These are phyloP conservation scores for Juglanconis oblonga DNA, from an alignment of 2,329 filamentous ascomycete genomes.

Conservation along the genomic window DNA sequence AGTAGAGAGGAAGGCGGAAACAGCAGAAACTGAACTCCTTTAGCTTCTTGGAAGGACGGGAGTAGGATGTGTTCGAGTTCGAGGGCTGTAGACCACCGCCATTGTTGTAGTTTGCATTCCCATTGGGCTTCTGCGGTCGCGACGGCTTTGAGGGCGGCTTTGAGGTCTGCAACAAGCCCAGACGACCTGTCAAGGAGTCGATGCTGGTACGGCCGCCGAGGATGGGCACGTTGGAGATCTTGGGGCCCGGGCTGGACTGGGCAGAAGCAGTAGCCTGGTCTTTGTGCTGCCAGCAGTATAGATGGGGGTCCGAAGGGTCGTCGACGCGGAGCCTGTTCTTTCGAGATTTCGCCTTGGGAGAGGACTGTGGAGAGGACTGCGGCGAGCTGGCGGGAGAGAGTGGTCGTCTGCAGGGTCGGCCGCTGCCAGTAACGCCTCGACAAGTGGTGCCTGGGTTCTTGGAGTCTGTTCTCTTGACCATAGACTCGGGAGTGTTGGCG, in stretches of 20 bases:
- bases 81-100: conserved; percentile 20
- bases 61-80: conserved; percentile 15
- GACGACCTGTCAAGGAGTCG: conserved; percentile 78
- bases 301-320: conserved; percentile 55
- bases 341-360: conserved; percentile 31
- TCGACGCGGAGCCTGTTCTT: conserved; percentile 34
- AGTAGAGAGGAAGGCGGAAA: conserved; percentile 43
- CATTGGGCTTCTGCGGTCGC: conserved; percentile 12
- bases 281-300: conserved; percentile 94
- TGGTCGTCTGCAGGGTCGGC: conserved; percentile 77
- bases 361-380: not conserved
- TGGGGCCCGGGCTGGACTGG: conserved; percentile 43
- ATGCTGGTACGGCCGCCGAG: conserved; percentile 71
- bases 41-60: conserved; percentile 26
- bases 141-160: conserved; percentile 30
- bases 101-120: conserved; percentile 12
- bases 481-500: conserved; percentile 74
- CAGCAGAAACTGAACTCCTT: conserved; percentile 44
- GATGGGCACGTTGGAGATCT: conserved; percentile 46
- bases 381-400: conserved; percentile 33
- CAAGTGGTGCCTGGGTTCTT: conserved; percentile 82
- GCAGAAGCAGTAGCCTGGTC: conserved; percentile 66
- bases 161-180: conserved; percentile 71
- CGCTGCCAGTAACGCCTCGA: conserved; percentile 77
- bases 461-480: conserved; percentile 77